Evolutionary conservation across 2,329 filamentous ascomycete species (phyloP), one percentile per base, ranked within the genome.

Genomic region (Truncatella angustata): DNA sequence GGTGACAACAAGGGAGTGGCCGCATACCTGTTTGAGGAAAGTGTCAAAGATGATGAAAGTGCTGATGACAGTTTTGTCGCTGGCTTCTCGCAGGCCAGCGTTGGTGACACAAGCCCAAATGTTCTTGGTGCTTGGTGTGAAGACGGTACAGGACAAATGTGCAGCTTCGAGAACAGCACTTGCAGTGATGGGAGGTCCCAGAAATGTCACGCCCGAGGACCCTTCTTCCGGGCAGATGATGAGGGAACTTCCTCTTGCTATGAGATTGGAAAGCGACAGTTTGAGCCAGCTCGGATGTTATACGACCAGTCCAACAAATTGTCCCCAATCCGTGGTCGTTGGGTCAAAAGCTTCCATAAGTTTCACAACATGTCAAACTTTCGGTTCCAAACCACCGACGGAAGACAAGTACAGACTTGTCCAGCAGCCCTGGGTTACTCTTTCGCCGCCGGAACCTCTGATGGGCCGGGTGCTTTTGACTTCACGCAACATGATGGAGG

Each of bases 1-100:
- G 93, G 90, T n/a, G 93, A 97, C 69, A 97, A 97, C 74, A 97
- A 97, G 72, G 93, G 93, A 11, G 90, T 96, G 5, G 92, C 93
- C 2, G 89, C 92, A 0, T 88, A 87, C 65, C 74, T 96, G 11
- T 86, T 97, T 49, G 93, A 97, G 66, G 81, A 87, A 58, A 85
- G 81, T 48, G 77, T 87, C 45, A 66, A 72, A 2, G 70, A 68
- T n/a, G 76, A 82, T 16, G 64, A 74, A 2, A 76, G 73, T 16
- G 84, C 85, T 30, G 79, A 81, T 0, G 74, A 83, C 2, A 81
- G 79, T 9, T 96, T 96, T 60, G 89, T 97, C 1, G 91, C 92
- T 3, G 93, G 91, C 4, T 97, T 97, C 68, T 94, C 90, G 1
- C 93, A 97, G 67, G 84, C 92, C 10, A 96, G 87, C 58, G 91